phyloP scores from a whole-genome alignment of 108 stramenopile species.

The Skeletonema menzelii region DNA sequence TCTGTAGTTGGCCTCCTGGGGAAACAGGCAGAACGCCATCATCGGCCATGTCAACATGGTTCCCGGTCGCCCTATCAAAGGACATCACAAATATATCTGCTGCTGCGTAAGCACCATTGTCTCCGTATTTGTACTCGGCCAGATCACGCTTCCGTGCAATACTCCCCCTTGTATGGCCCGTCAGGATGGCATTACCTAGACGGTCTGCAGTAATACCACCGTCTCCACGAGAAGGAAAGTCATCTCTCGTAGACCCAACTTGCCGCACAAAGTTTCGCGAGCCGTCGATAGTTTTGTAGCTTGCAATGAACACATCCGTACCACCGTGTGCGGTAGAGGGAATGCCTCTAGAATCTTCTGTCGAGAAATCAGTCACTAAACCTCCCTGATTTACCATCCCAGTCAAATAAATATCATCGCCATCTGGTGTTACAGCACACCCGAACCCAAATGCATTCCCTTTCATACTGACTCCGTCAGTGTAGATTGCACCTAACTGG shows the following conservation, averaged over 20 bases:
- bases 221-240: conserved; percentile 51
- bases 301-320: conserved; percentile 56
- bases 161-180: conserved; percentile 55
- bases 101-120: conserved; percentile 15
- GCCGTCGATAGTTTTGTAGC: conserved; percentile 43
- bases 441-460: conserved; percentile 49
- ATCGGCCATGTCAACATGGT: conserved; percentile 25
- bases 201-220: conserved; percentile 50
- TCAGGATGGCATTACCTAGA: conserved; percentile 50
- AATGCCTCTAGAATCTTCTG: neutral
- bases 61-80: conserved; percentile 36
- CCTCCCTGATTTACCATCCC: conserved; percentile 59
- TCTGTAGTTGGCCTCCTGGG: neutral
- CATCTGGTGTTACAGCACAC: conserved; percentile 66
- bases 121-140: conserved; percentile 34
- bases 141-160: conserved; percentile 42
- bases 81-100: conserved; percentile 61
- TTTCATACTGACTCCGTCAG: conserved; percentile 10
- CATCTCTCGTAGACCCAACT: conserved; percentile 51
- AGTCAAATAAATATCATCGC: conserved; percentile 54
- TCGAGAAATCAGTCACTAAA: conserved; percentile 40
- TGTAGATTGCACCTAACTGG: conserved; percentile 42
- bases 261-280: conserved; percentile 43
- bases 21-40: neutral
- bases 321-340: conserved; percentile 25